Evolutionary conservation across 768 basidiomycete genomes (phyloP).

Genomic region (Collybia sordida): DNA sequence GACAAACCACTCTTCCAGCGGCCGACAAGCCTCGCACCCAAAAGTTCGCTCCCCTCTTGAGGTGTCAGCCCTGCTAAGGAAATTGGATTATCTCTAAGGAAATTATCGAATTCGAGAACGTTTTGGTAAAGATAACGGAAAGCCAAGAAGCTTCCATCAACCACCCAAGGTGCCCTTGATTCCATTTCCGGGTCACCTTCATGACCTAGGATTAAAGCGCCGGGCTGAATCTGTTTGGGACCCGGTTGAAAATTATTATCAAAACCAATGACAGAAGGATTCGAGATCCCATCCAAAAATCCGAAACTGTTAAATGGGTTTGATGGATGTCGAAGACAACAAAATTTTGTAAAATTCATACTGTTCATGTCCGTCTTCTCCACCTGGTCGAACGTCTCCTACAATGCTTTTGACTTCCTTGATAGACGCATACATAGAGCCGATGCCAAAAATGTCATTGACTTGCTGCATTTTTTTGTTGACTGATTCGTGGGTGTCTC

Average conservation of each 20-base stretch:
- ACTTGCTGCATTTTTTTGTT: slow-evolving; percentile 32
- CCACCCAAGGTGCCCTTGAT: too few relatives aligned
- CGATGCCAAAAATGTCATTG: slow-evolving; percentile 33
- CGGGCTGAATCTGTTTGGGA: slow-evolving; percentile 38
- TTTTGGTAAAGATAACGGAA: slow-evolving; percentile 52
- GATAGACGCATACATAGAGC: slow-evolving; percentile 29
- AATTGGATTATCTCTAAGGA: slow-evolving; percentile 40
- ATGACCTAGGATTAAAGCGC: slow-evolving; percentile 44
- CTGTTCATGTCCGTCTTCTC: slow-evolving; percentile 47
- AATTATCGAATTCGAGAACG: slow-evolving; percentile 52
- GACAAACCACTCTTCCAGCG: slow-evolving; percentile 54
- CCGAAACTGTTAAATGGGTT: slow-evolving; percentile 37
- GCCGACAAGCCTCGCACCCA: slow-evolving; percentile 53
- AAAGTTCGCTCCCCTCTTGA: slow-evolving; percentile 43
- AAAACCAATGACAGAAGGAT: slow-evolving; percentile 45
- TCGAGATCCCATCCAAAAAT: slow-evolving; percentile 51
- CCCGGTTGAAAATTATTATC: slow-evolving; percentile 33
- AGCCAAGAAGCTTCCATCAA: slow-evolving; percentile 31
- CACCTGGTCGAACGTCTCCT: slow-evolving; percentile 46
- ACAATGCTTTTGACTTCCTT: slow-evolving; percentile 33
- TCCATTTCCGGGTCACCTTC: slow-evolving; percentile 33
- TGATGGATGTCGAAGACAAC: neutral
- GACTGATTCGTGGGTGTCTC: slow-evolving; percentile 37
- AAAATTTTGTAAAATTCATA: slow-evolving; percentile 8
- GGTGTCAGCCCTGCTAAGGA: slow-evolving; percentile 29